Evolutionary conservation across 306 rosid genomes (phyloP).

Genomic region (Cucurbita ficifolia): DNA sequence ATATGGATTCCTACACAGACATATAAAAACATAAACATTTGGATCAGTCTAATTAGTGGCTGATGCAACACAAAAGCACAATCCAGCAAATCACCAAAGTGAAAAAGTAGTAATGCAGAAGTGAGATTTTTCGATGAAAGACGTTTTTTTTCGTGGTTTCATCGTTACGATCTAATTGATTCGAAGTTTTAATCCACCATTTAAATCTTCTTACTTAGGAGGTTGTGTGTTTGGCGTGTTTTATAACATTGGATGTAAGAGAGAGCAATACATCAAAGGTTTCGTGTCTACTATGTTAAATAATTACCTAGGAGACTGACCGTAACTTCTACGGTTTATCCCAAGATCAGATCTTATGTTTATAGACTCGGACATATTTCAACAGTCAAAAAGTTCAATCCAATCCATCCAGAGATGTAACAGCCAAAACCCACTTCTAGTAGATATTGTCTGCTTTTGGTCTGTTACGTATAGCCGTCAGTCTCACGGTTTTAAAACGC

Average conservation of each 20-base stretch:
- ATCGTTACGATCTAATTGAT: background rate
- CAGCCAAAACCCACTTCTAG: no score
- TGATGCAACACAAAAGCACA: constrained; percentile 13
- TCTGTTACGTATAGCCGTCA: no score
- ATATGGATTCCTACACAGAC: constrained; percentile 21
- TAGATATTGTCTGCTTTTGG: no score
- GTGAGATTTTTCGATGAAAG: no score
- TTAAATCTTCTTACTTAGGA: background rate
- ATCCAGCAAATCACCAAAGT: constrained; percentile 16
- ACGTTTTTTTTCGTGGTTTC: background rate
- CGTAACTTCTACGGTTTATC: background rate
- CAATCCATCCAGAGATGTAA: background rate
- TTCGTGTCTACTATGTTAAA: background rate
- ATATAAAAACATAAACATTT: background rate
- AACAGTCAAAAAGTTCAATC: background rate
- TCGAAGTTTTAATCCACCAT: background rate
- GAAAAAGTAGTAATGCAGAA: no score
- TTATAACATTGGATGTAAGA: no score
- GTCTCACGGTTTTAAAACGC: no score
- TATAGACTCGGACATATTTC: background rate
- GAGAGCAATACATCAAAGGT: no score
- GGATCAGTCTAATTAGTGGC: background rate
- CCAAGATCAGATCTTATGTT: background rate
- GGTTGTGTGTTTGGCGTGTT: background rate
- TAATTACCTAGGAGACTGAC: background rate